Evolutionary conservation across 345 rosid genomes (phyloP).

Genomic region (Lepidium didymum): DNA sequence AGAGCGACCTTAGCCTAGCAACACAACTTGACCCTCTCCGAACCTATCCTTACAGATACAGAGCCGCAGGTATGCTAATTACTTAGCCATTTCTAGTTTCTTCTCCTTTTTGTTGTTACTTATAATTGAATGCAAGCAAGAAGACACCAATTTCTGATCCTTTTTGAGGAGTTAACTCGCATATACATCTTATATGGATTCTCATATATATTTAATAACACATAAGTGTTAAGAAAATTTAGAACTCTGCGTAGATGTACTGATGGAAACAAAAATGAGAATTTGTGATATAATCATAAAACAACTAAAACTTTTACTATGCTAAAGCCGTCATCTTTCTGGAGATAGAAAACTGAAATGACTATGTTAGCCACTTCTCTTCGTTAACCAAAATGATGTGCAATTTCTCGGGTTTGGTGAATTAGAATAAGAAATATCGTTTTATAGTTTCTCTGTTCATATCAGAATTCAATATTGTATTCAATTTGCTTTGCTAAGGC

Average conservation of each 20-base stretch:
- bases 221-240: not conserved
- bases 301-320: not conserved
- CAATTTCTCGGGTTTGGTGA: not conserved
- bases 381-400: not conserved
- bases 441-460: not conserved
- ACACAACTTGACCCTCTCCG: conserved; percentile 85
- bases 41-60: conserved; percentile 95
- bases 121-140: not conserved
- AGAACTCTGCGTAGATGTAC: not conserved
- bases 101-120: not conserved
- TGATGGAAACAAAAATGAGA: not conserved
- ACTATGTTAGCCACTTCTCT: not conserved
- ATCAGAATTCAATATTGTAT: not conserved
- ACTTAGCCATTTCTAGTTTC: not conserved
- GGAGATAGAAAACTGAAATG: not conserved
- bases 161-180: not conserved
- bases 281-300: not conserved
- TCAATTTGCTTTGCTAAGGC: not conserved
- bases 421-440: not conserved
- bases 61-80: conserved; percentile 71
- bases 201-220: not conserved
- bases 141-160: not conserved
- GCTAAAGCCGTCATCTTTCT: not conserved
- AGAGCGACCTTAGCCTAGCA: conserved; percentile 71
- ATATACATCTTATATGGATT: not conserved